A percentile compares a stretch with the other conserved stretches of the same genome.
These are phyloP conservation scores for Paradendryphiella salina DNA, from an alignment of 2,329 filamentous ascomycete genomes.

Conservation along the genomic window DNA sequence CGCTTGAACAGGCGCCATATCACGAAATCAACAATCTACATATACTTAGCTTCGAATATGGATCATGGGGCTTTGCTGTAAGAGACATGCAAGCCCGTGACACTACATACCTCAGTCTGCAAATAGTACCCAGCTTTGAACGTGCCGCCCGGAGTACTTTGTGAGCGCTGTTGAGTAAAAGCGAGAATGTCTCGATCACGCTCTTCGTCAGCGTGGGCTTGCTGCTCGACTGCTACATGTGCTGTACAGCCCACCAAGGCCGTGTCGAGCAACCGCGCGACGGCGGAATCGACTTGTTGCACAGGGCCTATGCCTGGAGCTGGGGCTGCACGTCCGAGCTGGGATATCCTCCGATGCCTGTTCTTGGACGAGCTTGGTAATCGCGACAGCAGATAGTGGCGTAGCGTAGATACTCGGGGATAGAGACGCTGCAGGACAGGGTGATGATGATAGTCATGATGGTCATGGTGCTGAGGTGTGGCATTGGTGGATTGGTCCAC, in stretches of 20 bases:
- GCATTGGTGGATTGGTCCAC: constrained; percentile 40
- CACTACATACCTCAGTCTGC: constrained; percentile 51
- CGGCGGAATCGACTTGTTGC: constrained; percentile 33
- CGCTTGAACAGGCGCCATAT: constrained; percentile 77
- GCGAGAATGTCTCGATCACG: constrained; percentile 47
- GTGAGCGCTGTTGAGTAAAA: constrained; percentile 52
- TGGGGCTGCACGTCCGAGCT: constrained; percentile 28
- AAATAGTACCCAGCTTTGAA: constrained; percentile 41
- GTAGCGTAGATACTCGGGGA: constrained; percentile 65
- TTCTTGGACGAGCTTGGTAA: constrained; percentile 68
- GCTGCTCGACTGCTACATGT: constrained; percentile 49
- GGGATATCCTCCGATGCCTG: constrained; percentile 53
- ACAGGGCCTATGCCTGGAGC: constrained; percentile 45
- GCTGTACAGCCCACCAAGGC: constrained; percentile 62
- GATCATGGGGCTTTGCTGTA: not conserved
- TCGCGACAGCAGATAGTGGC: constrained; percentile 68
- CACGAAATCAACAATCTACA: constrained; percentile 55
- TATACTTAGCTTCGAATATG: constrained; percentile 15
- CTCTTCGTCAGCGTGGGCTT: constrained; percentile 52
- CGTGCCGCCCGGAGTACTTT: constrained; percentile 34
- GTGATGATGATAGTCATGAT: constrained; percentile 58
- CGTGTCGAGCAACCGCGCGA: constrained; percentile 67
- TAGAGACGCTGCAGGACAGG: constrained; percentile 72
- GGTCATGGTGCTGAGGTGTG: constrained; percentile 33
- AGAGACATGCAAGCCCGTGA: not conserved